phyloP scores from a whole-genome alignment of 2,329 filamentous ascomycete species.

The Phyllosticta paracitricarpa region DNA sequence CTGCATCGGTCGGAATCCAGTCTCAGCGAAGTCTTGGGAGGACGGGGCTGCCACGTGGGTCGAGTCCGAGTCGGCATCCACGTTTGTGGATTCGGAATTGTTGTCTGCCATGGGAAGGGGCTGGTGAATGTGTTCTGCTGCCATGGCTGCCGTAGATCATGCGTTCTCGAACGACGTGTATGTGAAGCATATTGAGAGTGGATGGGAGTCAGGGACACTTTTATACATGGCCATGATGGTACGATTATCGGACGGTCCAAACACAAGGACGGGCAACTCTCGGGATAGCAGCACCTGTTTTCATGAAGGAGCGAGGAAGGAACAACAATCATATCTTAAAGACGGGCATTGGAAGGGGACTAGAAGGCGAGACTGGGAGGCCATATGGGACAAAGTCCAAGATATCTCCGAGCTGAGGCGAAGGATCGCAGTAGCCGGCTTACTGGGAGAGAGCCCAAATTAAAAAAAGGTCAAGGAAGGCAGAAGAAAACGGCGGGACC shows the following conservation, averaged over 20 bases:
- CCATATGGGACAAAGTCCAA: constrained; percentile 2
- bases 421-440: neutral
- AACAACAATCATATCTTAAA: neutral
- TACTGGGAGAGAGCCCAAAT: neutral
- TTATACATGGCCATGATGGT: neutral
- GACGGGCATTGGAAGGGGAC: neutral
- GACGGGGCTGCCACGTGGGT: neutral
- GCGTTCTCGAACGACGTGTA: neutral
- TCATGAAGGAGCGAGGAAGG: neutral
- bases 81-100: neutral
- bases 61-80: neutral
- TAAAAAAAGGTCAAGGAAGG: neutral
- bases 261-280: constrained; percentile 1
- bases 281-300: neutral
- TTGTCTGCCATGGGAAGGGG: neutral
- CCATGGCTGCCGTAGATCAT: neutral
- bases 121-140: neutral
- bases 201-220: neutral
- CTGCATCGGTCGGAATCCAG: constrained; percentile 7
- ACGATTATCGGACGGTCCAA: neutral
- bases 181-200: neutral
- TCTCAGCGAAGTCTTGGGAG: constrained; percentile 3
- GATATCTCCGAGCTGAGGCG: constrained; percentile 6
- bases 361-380: neutral
- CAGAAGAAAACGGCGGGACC: neutral